Evolutionary conservation across 345 rosid species (phyloP).

Genomic region (Syzygium jambos): DNA sequence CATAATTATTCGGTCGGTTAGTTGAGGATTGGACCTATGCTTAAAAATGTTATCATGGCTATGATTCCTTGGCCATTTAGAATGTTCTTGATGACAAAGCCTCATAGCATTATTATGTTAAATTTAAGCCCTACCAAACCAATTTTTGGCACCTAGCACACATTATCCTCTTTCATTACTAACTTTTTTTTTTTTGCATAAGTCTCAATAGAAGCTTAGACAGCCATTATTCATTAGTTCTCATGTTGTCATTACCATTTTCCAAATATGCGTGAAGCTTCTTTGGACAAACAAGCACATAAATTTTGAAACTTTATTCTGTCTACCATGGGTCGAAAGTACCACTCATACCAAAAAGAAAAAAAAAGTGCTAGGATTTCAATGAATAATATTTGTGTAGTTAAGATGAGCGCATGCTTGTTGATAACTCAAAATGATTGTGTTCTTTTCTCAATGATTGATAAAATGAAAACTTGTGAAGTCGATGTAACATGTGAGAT

Average conservation of each 20-base stretch:
- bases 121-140: neutral
- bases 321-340: neutral
- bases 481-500: neutral
- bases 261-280: neutral
- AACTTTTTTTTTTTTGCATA: neutral
- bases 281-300: neutral
- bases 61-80: neutral
- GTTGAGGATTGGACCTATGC: neutral
- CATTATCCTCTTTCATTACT: neutral
- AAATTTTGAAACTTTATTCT: neutral
- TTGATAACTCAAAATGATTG: neutral
- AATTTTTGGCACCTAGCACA: neutral
- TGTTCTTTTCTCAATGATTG: neutral
- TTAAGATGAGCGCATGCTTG: neutral
- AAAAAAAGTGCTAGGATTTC: neutral
- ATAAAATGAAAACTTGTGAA: neutral
- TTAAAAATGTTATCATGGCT: neutral
- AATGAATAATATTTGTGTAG: neutral
- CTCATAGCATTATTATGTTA: neutral
- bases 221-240: neutral
- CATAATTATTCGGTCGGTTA: neutral
- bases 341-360: neutral
- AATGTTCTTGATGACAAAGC: neutral
- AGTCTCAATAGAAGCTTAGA: neutral
- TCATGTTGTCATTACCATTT: neutral